Conservation (phyloP, 768 basidiomycete genomes). For the Naematelia aurantialba region DNA sequence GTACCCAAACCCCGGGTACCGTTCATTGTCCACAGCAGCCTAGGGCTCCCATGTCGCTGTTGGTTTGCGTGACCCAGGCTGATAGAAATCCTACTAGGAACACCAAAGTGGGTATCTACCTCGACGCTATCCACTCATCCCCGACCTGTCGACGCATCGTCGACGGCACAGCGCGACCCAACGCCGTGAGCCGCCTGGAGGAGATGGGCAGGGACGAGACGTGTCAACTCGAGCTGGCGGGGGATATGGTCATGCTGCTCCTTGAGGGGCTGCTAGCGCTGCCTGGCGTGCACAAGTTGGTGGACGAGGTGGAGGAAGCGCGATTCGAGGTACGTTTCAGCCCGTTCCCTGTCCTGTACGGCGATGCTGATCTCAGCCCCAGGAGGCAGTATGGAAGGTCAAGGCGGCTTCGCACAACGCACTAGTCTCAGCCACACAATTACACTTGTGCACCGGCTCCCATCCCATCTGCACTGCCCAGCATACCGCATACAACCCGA, state of each 20-base stretch:
- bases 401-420: background rate
- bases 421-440: background rate
- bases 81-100: constrained; percentile 20
- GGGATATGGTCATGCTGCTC: constrained; percentile 26
- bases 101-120: constrained; percentile 34
- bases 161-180: constrained; percentile 16
- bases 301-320: constrained; percentile 15
- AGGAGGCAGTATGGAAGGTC: constrained; percentile 19
- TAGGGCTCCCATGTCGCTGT: too few species aligned
- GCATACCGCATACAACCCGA: constrained; percentile 16
- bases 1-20: too few species aligned
- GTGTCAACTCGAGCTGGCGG: constrained; percentile 24
- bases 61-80: too few species aligned
- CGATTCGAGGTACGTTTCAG: constrained; percentile 1
- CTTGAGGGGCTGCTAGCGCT: constrained; percentile 10
- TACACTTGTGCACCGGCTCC: constrained; percentile 33
- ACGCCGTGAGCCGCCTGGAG: constrained; percentile 18
- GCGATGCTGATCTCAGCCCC: too few species aligned
- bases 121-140: constrained; percentile 27
- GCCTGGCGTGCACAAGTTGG: constrained; percentile 9
- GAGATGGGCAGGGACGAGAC: constrained; percentile 23
- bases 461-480: constrained; percentile 13
- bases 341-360: too few species aligned
- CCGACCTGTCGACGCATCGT: constrained; percentile 17
- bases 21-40: too few species aligned